These are phyloP conservation scores for Theileria orientalis DNA, from an alignment of 169 alveolate genomes.

Conservation along the genomic window DNA sequence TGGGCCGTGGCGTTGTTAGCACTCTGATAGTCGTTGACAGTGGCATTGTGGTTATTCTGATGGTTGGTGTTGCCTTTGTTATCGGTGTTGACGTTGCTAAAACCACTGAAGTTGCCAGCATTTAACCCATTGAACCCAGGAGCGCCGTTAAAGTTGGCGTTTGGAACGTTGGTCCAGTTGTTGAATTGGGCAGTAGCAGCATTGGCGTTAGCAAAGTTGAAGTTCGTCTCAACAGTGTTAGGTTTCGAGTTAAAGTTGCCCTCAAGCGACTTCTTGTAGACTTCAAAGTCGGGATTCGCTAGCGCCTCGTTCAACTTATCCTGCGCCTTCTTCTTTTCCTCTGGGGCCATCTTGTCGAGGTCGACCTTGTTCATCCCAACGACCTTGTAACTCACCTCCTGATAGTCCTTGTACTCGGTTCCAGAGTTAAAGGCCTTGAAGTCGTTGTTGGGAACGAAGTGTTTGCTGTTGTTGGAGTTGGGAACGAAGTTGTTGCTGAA, in stretches of 20 bases:
- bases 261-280: conserved; percentile 8
- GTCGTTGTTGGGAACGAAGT: background rate
- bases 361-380: conserved; percentile 44
- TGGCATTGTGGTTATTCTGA: background rate
- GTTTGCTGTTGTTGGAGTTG: no score
- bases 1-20: background rate
- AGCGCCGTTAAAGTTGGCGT: background rate
- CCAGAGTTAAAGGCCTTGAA: conserved; percentile 1
- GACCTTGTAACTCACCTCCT: conserved; percentile 18
- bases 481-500: no score
- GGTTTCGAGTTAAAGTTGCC: background rate
- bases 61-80: background rate
- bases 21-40: background rate
- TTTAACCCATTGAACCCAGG: no score
- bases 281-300: background rate
- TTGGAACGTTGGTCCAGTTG: background rate
- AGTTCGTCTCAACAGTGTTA: background rate
- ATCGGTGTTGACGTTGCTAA: background rate
- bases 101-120: no score
- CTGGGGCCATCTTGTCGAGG: conserved; percentile 16
- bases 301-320: conserved; percentile 25
- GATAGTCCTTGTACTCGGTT: background rate
- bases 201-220: background rate
- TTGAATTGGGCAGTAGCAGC: background rate
- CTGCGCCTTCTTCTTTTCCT: conserved; percentile 36